Evolutionary conservation across 306 rosid genomes (phyloP), one percentile per base, ranked within the genome.

Genomic region (Medicago lupulina): DNA sequence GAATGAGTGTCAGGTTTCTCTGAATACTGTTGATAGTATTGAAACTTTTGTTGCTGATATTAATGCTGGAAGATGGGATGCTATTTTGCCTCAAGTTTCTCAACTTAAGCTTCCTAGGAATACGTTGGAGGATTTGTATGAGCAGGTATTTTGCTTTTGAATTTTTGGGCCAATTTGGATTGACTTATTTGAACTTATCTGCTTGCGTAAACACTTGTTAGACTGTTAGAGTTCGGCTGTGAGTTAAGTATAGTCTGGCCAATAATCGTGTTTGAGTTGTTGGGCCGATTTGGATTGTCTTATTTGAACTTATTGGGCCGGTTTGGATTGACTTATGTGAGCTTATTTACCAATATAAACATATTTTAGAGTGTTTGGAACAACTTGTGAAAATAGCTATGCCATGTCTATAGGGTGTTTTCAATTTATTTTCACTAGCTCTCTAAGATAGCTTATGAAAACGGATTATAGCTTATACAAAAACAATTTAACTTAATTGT

Each of bases 11-110:
- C 98, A 92, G 82, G 99, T 96, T 72, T 96, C 98, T 69, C 71
- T 92, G 86, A 96, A 96, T 70, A 96, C 99, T 39, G 97, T 96
- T 25, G 99, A 96, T 63, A 96, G 99, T 73, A 93, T 90, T 54
- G 99, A 96, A 81, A 92, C 99, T 0, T 96, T 96, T 79, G 83
- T 92, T 77, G 88, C 97, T 46, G 99, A 96, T 79, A 88, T 96
- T 41, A 96, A 96, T 70, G 87, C 91, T 81, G 99, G 99, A 70
- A 88, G 99, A 78, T 96, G 99, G 99, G 99, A 92, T 74, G 92
- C 96, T 0, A 86, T 96, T 71, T 76, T 96, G 87, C 99, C 99
- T 66, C 97, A 96, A 83, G 96, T 96, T 71, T 81, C 99, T 75
- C 99, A 96, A 57, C 97, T 96, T 68, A 96, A 96, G 85, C 99